Base-by-base conservation (phyloP, 2,329 filamentous ascomycete genomes). In the Nemania sp. region DNA sequence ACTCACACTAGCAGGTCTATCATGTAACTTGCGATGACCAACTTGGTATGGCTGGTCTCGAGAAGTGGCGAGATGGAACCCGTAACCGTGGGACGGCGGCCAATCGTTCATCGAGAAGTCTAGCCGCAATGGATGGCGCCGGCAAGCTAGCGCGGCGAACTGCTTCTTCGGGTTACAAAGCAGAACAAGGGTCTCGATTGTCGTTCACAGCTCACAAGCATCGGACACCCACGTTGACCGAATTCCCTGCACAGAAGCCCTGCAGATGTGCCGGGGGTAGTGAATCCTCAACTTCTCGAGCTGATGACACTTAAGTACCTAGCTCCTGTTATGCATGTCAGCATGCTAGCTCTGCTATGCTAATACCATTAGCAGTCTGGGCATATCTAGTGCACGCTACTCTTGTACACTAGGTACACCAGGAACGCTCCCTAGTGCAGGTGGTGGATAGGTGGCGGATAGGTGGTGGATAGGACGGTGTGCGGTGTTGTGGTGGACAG, bases 131-230 rank as follows among this genome's bases (percentile, higher is more conserved):
- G 35, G 35, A 37, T 2, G 40, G 50, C n/a, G n/a, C n/a, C n/a
- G 25, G 7, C 5, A 5, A 15, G 10, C 32, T 11, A 12, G 46
- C 42, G 37, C 17, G 35, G 43, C 25, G 25, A 50, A 45, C 46
- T 49, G 54, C 54, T 43, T 48, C 37, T 56, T 56, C 18, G 21
- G 18, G 53, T 32, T 49, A 49, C 53, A 4, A 17, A 15, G 34
- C 45, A 21, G 49, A n/a, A n/a, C 42, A 32, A 34, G 45, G n/a
- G 18, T 39, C 25, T 42, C 25, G 25, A 29, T 29, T n/a, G 7
- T 29, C 7, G 25, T 17, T 46, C 25, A 39, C 29, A 18, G 42
- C 18, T 17, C n/a, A n/a, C n/a, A n/a, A n/a, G n/a, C n/a, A n/a
- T n/a, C 17, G n/a, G 17, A 42, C 13, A 3, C 3, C 35, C 12